Percentiles rank a stretch among this genome's conserved stretches.
phyloP scores from a whole-genome alignment of 345 rosid species.

The Heritiera littoralis region DNA sequence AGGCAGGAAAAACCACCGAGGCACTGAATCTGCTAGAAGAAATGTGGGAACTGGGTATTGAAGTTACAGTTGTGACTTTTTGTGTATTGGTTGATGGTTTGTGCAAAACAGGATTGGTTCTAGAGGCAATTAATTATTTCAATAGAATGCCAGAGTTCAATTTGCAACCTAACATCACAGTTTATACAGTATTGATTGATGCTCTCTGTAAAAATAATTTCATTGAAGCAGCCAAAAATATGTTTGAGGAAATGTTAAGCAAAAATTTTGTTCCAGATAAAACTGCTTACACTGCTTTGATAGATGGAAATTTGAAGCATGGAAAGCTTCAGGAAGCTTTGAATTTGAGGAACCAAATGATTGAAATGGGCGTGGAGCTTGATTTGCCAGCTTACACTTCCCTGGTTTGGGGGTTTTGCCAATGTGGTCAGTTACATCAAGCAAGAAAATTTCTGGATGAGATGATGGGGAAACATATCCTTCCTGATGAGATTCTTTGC shows the following conservation, averaged over 20 bases:
- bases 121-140: constrained; percentile 57
- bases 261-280: constrained; percentile 52
- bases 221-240: constrained; percentile 50
- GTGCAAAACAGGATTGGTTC: constrained; percentile 60
- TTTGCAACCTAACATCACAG: constrained; percentile 57
- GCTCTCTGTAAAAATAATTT: constrained; percentile 67
- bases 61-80: constrained; percentile 65
- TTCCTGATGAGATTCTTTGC: constrained; percentile 66
- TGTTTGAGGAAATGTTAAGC: constrained; percentile 51
- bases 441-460: constrained; percentile 58
- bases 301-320: constrained; percentile 66
- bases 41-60: constrained; percentile 45
- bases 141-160: constrained; percentile 43
- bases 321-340: constrained; percentile 55
- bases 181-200: constrained; percentile 69
- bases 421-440: constrained; percentile 49
- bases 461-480: constrained; percentile 57
- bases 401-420: constrained; percentile 60
- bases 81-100: constrained; percentile 73
- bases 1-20: constrained; percentile 46
- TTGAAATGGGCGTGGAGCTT: constrained; percentile 60
- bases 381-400: constrained; percentile 71
- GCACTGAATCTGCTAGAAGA: constrained; percentile 52
- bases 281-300: constrained; percentile 56
- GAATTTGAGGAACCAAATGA: constrained; percentile 47